These are phyloP conservation scores for Zasmidium angulare DNA, from an alignment of 2,329 filamentous ascomycete genomes.

Conservation along the genomic window DNA sequence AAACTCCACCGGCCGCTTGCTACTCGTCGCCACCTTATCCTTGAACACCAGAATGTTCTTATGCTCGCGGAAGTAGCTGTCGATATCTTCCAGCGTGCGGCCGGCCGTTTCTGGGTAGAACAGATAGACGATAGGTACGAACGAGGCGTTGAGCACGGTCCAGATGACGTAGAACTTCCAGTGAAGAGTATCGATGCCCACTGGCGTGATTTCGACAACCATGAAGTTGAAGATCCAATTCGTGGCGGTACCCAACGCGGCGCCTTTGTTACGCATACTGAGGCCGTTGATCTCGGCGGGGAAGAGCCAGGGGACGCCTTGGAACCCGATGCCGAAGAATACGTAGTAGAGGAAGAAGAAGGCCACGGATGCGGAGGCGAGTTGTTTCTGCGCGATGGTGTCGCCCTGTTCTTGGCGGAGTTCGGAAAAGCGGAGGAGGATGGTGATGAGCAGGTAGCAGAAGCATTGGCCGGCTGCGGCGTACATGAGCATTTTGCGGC, in stretches of 20 bases:
- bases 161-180: slow-evolving; percentile 47
- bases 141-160: slow-evolving; percentile 50
- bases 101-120: slow-evolving; percentile 36
- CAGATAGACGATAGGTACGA: slow-evolving; percentile 45
- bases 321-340: slow-evolving; percentile 47
- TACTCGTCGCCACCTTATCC: slow-evolving; percentile 49
- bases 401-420: slow-evolving; percentile 27
- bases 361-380: slow-evolving; percentile 43
- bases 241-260: slow-evolving; percentile 50
- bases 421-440: slow-evolving; percentile 46
- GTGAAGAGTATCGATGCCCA: slow-evolving; percentile 30
- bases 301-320: slow-evolving; percentile 44
- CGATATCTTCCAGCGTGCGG: slow-evolving; percentile 35
- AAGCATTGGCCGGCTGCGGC: slow-evolving; percentile 53
- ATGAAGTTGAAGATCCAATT: slow-evolving; percentile 53
- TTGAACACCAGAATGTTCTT: slow-evolving; percentile 45
- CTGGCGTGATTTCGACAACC: slow-evolving; percentile 36
- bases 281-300: slow-evolving; percentile 53
- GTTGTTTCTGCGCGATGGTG: slow-evolving; percentile 25
- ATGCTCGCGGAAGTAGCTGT: slow-evolving; percentile 28
- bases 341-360: slow-evolving; percentile 58
- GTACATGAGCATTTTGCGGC: slow-evolving; percentile 61
- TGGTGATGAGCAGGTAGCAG: slow-evolving; percentile 54
- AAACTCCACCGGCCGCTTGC: slow-evolving; percentile 49
- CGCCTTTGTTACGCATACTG: slow-evolving; percentile 50